These are phyloP conservation scores for Niebla homalea DNA, from an alignment of 495 filamentous ascomycete species.

Conservation along the genomic window DNA sequence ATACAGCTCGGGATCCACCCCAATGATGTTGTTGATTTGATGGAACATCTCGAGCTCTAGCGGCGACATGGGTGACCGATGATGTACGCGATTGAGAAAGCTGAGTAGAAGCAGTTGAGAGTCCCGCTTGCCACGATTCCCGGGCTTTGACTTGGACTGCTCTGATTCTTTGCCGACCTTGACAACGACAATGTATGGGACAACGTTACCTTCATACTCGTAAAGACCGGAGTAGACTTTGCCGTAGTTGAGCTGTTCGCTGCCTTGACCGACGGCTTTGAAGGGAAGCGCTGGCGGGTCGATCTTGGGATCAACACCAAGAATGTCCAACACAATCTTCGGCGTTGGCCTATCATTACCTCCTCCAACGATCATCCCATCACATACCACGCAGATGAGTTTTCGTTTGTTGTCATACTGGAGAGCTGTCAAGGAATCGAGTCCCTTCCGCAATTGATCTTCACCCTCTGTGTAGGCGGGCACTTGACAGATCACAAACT, in stretches of 20 bases:
- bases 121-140: slow-evolving; percentile 96
- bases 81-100: slow-evolving; percentile 95
- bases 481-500: slow-evolving; percentile 97
- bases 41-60: slow-evolving; percentile 97
- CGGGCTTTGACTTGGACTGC: slow-evolving; percentile 73
- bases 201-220: slow-evolving; percentile 93
- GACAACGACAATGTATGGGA: slow-evolving; percentile 89
- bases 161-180: slow-evolving; percentile 97
- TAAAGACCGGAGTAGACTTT: slow-evolving; percentile 98
- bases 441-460: slow-evolving; percentile 77
- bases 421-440: slow-evolving; percentile 87
- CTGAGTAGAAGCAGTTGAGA: slow-evolving; percentile 67
- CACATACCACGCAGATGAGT: slow-evolving; percentile 84
- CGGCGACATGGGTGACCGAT: slow-evolving; percentile 84
- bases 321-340: slow-evolving; percentile 92
- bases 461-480: slow-evolving; percentile 97
- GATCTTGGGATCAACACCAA: slow-evolving; percentile 92
- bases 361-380: slow-evolving; percentile 90
- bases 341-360: slow-evolving; percentile 95
- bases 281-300: slow-evolving; percentile 89
- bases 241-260: slow-evolving; percentile 90
- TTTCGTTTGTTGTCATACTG: slow-evolving; percentile 97
- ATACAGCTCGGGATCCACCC: slow-evolving; percentile 92
- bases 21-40: slow-evolving; percentile 98
- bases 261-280: slow-evolving; percentile 78